Percentiles rank a stretch among this genome's conserved stretches.
These are phyloP conservation scores for Cinnamomum micranthum DNA, from an alignment of 164 flowering plant genomes.

Conservation along the genomic window DNA sequence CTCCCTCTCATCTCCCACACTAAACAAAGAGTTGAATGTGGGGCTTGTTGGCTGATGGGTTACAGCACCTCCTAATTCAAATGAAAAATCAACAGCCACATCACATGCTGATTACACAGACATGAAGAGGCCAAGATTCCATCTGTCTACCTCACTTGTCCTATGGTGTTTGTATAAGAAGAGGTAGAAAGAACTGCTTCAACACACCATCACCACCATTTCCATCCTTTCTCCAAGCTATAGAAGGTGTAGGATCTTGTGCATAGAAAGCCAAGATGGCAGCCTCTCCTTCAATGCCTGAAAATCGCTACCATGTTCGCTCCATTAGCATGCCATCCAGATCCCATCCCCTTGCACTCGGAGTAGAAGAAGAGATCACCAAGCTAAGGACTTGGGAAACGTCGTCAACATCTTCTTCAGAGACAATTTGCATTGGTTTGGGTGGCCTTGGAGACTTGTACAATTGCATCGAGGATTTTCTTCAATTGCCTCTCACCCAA, in stretches of 20 bases:
- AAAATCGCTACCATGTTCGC: neutral
- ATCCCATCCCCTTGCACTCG: constrained; percentile 5
- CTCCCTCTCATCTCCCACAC: too few species aligned
- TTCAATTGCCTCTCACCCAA: constrained; percentile 6
- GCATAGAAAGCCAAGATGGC: neutral
- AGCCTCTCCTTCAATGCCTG: neutral
- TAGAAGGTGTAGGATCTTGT: neutral
- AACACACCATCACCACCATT: neutral
- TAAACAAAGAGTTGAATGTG: neutral
- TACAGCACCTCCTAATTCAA: neutral
- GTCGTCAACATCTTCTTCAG: neutral
- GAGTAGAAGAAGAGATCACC: neutral
- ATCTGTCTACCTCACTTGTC: neutral
- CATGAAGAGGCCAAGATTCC: neutral
- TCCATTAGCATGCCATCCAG: constrained; percentile 11
- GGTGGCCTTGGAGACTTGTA: neutral
- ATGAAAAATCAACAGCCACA: neutral
- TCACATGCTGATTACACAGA: neutral
- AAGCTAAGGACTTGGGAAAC: constrained; percentile 3
- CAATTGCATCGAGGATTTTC: neutral
- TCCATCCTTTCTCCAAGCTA: neutral
- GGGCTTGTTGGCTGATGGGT: neutral
- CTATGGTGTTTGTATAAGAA: too few species aligned
- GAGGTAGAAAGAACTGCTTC: neutral
- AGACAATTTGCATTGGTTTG: neutral